A percentile compares a stretch with the other conserved stretches of the same genome.
These are phyloP conservation scores for Wickerhamiella allomyrinae DNA, from an alignment of 805 yeast species.

Conservation along the genomic window DNA sequence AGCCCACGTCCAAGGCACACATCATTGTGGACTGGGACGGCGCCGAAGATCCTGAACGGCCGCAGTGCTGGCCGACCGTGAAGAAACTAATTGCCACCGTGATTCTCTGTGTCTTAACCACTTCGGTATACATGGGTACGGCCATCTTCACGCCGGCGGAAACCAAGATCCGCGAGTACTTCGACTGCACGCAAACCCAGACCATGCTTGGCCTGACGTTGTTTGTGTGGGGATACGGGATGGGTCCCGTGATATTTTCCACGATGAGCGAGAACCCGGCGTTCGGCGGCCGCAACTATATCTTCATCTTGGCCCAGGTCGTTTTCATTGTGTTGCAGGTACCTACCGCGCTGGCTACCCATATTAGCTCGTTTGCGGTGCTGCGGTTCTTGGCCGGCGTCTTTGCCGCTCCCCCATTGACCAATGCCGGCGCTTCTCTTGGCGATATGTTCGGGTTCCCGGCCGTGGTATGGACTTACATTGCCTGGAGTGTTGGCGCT, in stretches of 20 bases:
- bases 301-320: conserved; percentile 34
- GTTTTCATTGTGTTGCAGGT: conserved; percentile 39
- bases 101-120: conserved; percentile 33
- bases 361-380: conserved; percentile 37
- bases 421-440: conserved; percentile 46
- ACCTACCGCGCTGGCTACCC: conserved; percentile 38
- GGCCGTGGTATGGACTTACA: conserved; percentile 33
- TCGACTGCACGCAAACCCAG: conserved; percentile 30
- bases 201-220: conserved; percentile 39
- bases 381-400: conserved; percentile 41
- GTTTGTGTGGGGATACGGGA: conserved; percentile 46
- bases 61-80: conserved; percentile 39
- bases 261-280: conserved; percentile 39
- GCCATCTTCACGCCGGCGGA: conserved; percentile 46
- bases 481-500: conserved; percentile 40
- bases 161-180: conserved; percentile 30
- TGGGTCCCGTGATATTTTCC: conserved; percentile 42
- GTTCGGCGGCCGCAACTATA: conserved; percentile 35
- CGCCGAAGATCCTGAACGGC: conserved; percentile 27
- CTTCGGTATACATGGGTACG: conserved; percentile 44
- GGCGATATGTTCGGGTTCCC: conserved; percentile 35
- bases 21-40: conserved; percentile 24
- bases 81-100: conserved; percentile 29
- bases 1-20: neutral
- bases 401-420: conserved; percentile 40